Evolutionary conservation across 257 asterid species (phyloP), one percentile per base, ranked within the genome.

Genomic region (Nicotiana tomentosiformis): DNA sequence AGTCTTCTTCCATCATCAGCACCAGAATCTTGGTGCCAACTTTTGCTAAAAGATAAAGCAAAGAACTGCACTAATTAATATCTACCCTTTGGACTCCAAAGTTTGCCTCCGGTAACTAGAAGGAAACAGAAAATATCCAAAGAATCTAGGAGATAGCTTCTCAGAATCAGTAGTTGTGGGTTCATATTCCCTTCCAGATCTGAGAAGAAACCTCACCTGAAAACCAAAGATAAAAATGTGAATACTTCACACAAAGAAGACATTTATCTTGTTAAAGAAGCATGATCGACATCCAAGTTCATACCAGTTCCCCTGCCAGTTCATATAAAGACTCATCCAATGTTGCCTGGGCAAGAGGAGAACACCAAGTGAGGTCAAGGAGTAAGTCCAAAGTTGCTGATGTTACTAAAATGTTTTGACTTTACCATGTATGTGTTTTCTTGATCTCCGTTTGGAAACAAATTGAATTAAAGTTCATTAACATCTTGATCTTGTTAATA

Each of bases 301-400:
- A 61, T 91, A 96, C 99, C 98, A 96, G 97, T 91, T 96, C 99
- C 88, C 99, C 99, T 86, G 97, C 99, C 61, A 96, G 89, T 87
- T 96, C 99, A 74, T 96, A 96, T 80, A 96, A 85, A 78, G 98
- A 92, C 83, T 94, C 99, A 60, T 93, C 98, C 67, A 96, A 97
- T 8, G 98, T 92, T 82, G 99, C 99, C 99, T 96, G 86, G 86
- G 85, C 58, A 90, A 88, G 67, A 77, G 84, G 82, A 53, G 84
- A 86, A 79, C 62, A 51, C 60, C 46, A 51, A 15, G 80, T 76
- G 43, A 76, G 64, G 5, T 49, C 64, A 76, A 76, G 64, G 64
- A 76, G 58, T 7, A 76, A 51, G 46, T 51, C 16, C 43, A 76
- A 49, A 76, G 16, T 76, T 23, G 26, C 51, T 14, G 62, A 76